Evolutionary conservation across 2,329 filamentous ascomycete genomes (phyloP), one percentile per base, ranked within the genome.

Genomic region (Chaetomiaceae sp.): DNA sequence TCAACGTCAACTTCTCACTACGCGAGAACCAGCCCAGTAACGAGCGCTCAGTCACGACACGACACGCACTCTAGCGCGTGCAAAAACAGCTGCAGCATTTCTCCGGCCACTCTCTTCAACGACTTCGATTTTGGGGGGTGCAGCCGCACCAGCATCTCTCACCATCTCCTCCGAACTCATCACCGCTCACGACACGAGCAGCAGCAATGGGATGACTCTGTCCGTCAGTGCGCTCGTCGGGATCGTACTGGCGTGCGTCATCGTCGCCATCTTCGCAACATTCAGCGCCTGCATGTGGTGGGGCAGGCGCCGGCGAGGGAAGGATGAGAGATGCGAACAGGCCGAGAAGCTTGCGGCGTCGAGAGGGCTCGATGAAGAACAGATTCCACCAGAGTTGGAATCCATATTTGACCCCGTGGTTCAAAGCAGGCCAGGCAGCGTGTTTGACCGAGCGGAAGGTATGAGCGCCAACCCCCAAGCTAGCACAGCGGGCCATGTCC

Each of bases 191-290:
- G 36, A 20, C 29, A 20, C 27, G 18, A 17, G 30, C 26, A 29
- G 15, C 18, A 36, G 47, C 44, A 30, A 48, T 49, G 48, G 47
- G 35, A 44, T 56, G 9, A 39, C 29, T 19, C 24, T 56, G 6
- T 43, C 56, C 2, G 30, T 52, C 11, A 47, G 49, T 18, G 44
- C 45, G 19, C 42, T 58, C 7, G 51, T 53, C 3, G 54, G 53
- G 3, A 53, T 58, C 20, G 45, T 51, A 10, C 43, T 54, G 4
- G 50, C 44, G n/a, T 53, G 51, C 29, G 37, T 27, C 19, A 39
- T 53, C n/a, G 34, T 44, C n/a, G 42, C 35, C 40, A 35, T 53
- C 2, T 44, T 56, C 26, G 41, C 37, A 9, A 42, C 43, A 12
- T 41, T 56, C 15, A 34, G 34, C 9, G 29, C 41, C 14, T 51